phyloP scores from a whole-genome alignment of 768 basidiomycete genomes.

The Rhizopogon salebrosus region DNA sequence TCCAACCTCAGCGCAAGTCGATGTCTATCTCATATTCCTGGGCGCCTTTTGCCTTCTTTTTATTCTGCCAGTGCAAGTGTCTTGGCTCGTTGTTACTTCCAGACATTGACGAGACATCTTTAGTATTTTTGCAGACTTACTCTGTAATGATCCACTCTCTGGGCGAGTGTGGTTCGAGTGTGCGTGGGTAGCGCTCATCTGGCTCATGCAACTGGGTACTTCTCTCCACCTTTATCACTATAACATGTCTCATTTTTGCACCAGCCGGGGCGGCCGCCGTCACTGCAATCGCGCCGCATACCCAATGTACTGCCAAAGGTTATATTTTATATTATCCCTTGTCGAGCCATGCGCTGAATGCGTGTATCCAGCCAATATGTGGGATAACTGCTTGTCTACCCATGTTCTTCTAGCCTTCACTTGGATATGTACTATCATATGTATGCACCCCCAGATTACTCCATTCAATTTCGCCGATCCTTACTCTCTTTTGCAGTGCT shows the following conservation, averaged over 20 bases:
- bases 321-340: neutral
- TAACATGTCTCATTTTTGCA: neutral
- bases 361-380: neutral
- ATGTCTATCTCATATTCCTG: slow-evolving; percentile 55
- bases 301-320: slow-evolving; percentile 32
- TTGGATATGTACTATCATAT: slow-evolving; percentile 42
- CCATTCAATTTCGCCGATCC: neutral
- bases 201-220: slow-evolving; percentile 56
- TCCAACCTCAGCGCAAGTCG: slow-evolving; percentile 37
- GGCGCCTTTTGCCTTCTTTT: slow-evolving; percentile 54
- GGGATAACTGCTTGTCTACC: slow-evolving; percentile 43
- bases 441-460: slow-evolving; percentile 28
- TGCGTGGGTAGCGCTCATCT: slow-evolving; percentile 54
- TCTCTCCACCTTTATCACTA: slow-evolving; percentile 1
- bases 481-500: slow-evolving; percentile 38
- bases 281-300: slow-evolving; percentile 32
- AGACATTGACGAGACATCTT: slow-evolving; percentile 1
- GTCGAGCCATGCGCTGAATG: neutral
- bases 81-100: neutral
- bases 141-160: slow-evolving; percentile 44
- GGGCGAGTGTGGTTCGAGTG: slow-evolving; percentile 72
- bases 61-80: slow-evolving; percentile 54
- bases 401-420: slow-evolving; percentile 54
- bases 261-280: slow-evolving; percentile 51
- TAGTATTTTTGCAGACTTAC: slow-evolving; percentile 56